Evolutionary conservation across 75 land plant species (phyloP).

Genomic region (Ceratopteris richardii): DNA sequence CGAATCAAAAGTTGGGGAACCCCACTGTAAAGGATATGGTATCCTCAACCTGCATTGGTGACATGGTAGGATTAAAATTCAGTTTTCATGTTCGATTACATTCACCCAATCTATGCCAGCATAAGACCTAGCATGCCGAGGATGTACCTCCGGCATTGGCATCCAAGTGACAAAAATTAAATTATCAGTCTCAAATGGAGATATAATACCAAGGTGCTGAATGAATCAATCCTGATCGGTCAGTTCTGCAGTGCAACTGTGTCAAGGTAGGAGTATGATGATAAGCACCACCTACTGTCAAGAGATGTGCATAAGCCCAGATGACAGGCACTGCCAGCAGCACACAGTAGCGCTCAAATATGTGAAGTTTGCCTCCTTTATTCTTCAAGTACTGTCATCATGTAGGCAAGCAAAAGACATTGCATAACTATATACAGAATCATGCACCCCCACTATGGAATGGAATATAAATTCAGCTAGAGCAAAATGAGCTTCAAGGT

Average conservation of each 20-base stretch:
- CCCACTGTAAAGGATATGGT: conserved; percentile 93
- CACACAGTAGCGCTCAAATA: conserved; percentile 83
- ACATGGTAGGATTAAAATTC: too few relatives aligned
- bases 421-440: too few relatives aligned
- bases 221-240: conserved; percentile 66
- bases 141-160: too few relatives aligned
- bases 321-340: conserved; percentile 60
- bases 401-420: not conserved
- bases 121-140: too few relatives aligned
- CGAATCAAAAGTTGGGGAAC: conserved; percentile 78
- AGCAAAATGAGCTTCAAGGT: too few relatives aligned
- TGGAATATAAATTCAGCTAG: too few relatives aligned
- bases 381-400: conserved; percentile 69
- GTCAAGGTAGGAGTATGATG: conserved; percentile 37
- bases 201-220: conserved; percentile 63
- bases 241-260: conserved; percentile 76
- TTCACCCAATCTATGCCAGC: too few relatives aligned
- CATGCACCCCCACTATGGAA: too few relatives aligned
- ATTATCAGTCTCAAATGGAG: too few relatives aligned
- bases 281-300: conserved; percentile 93
- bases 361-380: conserved; percentile 31
- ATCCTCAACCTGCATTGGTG: conserved; percentile 80
- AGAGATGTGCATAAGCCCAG: conserved; percentile 89
- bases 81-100: too few relatives aligned
- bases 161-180: too few relatives aligned